Conservation (phyloP, 805 yeast genomes). For the Brettanomyces nanus region DNA sequence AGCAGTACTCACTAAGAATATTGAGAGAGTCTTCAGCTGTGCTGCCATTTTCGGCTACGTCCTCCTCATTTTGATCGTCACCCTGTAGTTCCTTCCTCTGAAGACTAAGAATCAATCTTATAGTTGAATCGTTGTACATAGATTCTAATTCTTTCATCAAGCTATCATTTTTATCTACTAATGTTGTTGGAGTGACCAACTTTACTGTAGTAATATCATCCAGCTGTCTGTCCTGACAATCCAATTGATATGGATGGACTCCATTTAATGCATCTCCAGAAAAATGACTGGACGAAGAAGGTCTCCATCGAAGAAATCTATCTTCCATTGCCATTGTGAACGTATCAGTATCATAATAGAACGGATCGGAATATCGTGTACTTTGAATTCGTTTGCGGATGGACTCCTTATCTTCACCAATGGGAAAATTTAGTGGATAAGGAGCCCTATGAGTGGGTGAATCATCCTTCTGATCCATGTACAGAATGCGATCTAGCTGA, state of each 20-base stretch:
- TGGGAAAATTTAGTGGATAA: conserved; percentile 1
- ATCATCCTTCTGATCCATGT: background rate
- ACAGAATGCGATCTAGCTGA: background rate
- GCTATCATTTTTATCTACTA: too few relatives aligned
- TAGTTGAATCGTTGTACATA: conserved; percentile 5
- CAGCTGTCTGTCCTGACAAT: background rate
- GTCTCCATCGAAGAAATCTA: conserved; percentile 28
- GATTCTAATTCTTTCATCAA: background rate
- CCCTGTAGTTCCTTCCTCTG: too few relatives aligned
- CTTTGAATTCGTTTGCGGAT: background rate
- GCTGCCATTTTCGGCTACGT: too few relatives aligned
- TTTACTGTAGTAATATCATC: too few relatives aligned
- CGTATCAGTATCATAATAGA: background rate
- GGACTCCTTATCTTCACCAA: background rate
- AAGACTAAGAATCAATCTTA: conserved; percentile 11
- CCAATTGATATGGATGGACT: conserved; percentile 23
- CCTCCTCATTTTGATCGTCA: too few relatives aligned
- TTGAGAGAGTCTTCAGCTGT: too few relatives aligned
- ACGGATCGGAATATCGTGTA: background rate
- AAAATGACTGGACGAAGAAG: conserved; percentile 20
- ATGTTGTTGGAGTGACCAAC: too few relatives aligned
- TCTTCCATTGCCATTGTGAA: conserved; percentile 24
- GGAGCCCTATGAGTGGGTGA: conserved; percentile 20
- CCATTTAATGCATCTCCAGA: conserved; percentile 26
- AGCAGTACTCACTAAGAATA: too few relatives aligned